Base-by-base conservation (phyloP, 139 green algal species). In the Gonium pectorale region DNA sequence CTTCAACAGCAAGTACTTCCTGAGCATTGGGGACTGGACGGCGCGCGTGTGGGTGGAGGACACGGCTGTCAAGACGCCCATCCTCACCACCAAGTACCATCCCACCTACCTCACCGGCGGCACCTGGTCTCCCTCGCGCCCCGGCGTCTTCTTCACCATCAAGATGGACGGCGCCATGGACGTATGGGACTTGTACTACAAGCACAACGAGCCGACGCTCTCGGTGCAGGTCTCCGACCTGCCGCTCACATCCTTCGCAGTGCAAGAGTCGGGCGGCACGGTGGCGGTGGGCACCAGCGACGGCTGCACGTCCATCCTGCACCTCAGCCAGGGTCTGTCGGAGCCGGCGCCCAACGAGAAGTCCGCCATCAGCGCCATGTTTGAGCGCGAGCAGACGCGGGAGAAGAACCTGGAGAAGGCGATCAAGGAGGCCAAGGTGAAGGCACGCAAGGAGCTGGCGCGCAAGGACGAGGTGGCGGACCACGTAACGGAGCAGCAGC, bases 321-420 rank as follows among this genome's bases (percentile, higher is more conserved):
- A 97, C 83, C 87, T 98, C 63, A 95, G 87, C 43, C 67, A 90
- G 11, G 90, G 91, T 4, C 90, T 99, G 77, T 89, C 89, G 17
- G 92, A 95, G 85, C 83, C 95, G 77, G 92, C 95, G 69, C 91
- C 91, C 37, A 96, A 94, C 49, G 96, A 99, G 90, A 97, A 97
- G 90, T 78, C 92, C 52, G 82, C 79, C 44, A 94, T 98, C 71
- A 90, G 92, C 80, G 88, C 87, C 66, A 93, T 95, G 92, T 90
- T 94, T 51, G 91, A 95, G 67, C 87, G 91, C 22, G 92, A 95
- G 78, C 92, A 88, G 54, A 87, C 90, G 69, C 77, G 89, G 38
- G 96, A 99, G 90, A 98, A 97, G 90, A 98, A 98, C 82, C 80
- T 98, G 60, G 96, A 99, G 72, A 98, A 98, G 90, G 93, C 90